These are phyloP conservation scores for Dactylorhiza incarnata DNA, from an alignment of 106 monocot species.

Conservation along the genomic window DNA sequence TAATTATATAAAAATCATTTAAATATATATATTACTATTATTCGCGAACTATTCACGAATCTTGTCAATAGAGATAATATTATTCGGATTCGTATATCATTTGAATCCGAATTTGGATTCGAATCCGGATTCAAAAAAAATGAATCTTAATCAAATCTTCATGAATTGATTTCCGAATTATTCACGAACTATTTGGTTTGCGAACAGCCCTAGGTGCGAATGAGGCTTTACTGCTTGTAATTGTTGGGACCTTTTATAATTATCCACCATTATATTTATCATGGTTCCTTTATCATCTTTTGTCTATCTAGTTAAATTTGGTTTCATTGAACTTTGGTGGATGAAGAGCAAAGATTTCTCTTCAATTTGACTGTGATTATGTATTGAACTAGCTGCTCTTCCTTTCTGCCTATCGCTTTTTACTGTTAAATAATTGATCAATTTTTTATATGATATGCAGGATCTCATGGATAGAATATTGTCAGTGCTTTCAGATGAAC, in stretches of 20 bases:
- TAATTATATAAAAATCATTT: too few relatives aligned
- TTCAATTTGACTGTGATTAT: background rate
- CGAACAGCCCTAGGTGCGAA: too few relatives aligned
- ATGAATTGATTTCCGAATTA: too few relatives aligned
- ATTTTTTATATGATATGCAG: slow-evolving; percentile 28
- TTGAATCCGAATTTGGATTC: too few relatives aligned
- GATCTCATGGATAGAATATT: slow-evolving; percentile 82
- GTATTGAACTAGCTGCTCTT: background rate
- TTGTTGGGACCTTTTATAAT: background rate
- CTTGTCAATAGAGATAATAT: too few relatives aligned
- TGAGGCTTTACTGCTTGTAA: background rate
- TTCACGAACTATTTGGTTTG: too few relatives aligned
- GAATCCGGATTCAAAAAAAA: too few relatives aligned
- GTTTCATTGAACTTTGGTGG: too few relatives aligned
- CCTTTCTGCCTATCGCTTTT: slow-evolving; percentile 4
- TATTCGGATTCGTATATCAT: too few relatives aligned
- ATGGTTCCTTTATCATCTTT: background rate
- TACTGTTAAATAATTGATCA: background rate
- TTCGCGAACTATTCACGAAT: too few relatives aligned
- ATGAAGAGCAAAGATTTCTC: background rate
- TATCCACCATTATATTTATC: background rate
- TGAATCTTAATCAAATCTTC: too few relatives aligned
- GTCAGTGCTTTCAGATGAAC: slow-evolving; percentile 68
- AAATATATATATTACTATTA: too few relatives aligned
- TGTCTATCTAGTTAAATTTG: background rate